Percentiles rank a stretch among this genome's conserved stretches.
Conservation (phyloP, 139 green algal genomes). For the Nannochloris sp. region DNA sequence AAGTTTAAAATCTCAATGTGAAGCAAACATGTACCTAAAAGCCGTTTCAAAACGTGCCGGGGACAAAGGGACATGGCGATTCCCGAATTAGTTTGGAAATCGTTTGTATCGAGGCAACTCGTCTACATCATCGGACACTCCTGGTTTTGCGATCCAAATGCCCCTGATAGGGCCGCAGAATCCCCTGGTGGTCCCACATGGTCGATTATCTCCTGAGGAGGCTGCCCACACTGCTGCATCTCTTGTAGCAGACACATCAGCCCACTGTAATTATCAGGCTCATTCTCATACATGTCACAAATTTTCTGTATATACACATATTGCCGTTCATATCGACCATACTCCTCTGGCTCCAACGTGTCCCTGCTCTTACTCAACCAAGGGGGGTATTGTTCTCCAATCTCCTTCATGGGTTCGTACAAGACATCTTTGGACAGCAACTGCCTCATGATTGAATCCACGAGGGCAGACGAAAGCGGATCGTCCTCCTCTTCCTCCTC, state of each 20-base stretch:
- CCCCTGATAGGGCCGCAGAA: conserved; percentile 1
- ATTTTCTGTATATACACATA: conserved; percentile 53
- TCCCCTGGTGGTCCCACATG: conserved; percentile 51
- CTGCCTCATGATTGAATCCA: conserved; percentile 74
- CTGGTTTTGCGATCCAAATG: too few species aligned
- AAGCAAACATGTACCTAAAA: too few species aligned
- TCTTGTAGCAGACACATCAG: conserved; percentile 68
- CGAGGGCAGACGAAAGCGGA: conserved; percentile 33
- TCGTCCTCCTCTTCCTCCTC: background rate
- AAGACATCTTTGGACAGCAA: conserved; percentile 83
- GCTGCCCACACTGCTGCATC: conserved; percentile 75
- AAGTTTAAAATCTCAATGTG: too few species aligned
- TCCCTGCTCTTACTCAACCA: conserved; percentile 56
- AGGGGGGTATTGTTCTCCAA: conserved; percentile 61
- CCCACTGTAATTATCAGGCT: conserved; percentile 45
- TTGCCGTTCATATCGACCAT: conserved; percentile 54
- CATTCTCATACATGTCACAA: conserved; percentile 56
- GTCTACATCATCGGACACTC: too few species aligned
- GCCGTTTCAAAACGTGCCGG: too few species aligned
- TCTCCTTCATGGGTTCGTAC: conserved; percentile 76
- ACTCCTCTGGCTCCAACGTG: conserved; percentile 35
- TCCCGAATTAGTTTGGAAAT: too few species aligned
- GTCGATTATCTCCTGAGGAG: conserved; percentile 69
- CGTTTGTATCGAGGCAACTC: too few species aligned
- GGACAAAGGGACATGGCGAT: too few species aligned